phyloP scores from a whole-genome alignment of 2,329 filamentous ascomycete species.

The Hypoxylon rubiginosum region DNA sequence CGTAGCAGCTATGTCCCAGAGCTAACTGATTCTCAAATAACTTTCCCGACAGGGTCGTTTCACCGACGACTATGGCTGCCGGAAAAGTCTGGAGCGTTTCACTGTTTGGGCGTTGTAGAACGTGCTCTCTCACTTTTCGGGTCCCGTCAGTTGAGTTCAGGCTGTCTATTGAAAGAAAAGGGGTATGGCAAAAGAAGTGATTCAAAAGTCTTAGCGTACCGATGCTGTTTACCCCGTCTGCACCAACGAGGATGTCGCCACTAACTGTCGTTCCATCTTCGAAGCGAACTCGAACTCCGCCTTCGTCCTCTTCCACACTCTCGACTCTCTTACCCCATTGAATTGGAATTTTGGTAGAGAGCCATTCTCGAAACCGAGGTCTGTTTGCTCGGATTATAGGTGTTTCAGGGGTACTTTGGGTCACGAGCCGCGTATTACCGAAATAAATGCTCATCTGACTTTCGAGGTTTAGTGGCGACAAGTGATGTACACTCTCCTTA shows the following conservation, averaged over 20 bases:
- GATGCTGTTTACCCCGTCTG: slow-evolving; percentile 48
- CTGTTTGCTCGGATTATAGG: slow-evolving; percentile 44
- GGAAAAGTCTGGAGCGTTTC: slow-evolving; percentile 39
- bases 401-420: slow-evolving; percentile 17
- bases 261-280: slow-evolving; percentile 45
- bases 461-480: slow-evolving; percentile 32
- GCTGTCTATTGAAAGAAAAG: neutral
- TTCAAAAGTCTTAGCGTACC: slow-evolving; percentile 31
- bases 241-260: slow-evolving; percentile 49
- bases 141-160: neutral
- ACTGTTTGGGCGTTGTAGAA: slow-evolving; percentile 39
- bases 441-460: slow-evolving; percentile 31
- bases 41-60: slow-evolving; percentile 43
- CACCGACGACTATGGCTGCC: slow-evolving; percentile 42
- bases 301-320: slow-evolving; percentile 36
- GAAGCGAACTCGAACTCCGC: slow-evolving; percentile 42
- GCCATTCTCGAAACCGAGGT: slow-evolving; percentile 45
- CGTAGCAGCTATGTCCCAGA: slow-evolving; percentile 47
- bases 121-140: slow-evolving; percentile 42
- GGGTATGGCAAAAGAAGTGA: neutral
- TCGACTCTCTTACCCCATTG: slow-evolving; percentile 45
- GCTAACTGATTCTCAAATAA: slow-evolving; percentile 47
- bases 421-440: slow-evolving; percentile 6
- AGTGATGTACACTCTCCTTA: slow-evolving; percentile 29
- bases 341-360: slow-evolving; percentile 45